A percentile compares a stretch with the other conserved stretches of the same genome.
Conservation (phyloP, 768 basidiomycete species). For the Phylloporus sp. region DNA sequence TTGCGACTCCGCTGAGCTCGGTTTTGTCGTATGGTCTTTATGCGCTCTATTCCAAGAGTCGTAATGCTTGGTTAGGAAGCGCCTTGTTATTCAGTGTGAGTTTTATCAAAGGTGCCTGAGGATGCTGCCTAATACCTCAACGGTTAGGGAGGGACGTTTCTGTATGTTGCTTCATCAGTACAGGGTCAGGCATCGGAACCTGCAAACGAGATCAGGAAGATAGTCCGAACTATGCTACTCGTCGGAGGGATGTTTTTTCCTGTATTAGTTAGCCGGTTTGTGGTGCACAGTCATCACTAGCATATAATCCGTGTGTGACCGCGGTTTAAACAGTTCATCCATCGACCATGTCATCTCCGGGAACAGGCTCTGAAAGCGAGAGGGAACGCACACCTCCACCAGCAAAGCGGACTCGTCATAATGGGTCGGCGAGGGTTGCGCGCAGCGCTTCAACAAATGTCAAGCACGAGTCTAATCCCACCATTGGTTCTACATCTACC, state of each 20-base stretch:
- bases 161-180: constrained; percentile 92
- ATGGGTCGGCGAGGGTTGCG: constrained; percentile 26
- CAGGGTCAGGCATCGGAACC: constrained; percentile 46
- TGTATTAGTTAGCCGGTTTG: constrained; percentile 50
- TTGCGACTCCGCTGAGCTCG: constrained; percentile 82
- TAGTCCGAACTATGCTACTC: constrained; percentile 49
- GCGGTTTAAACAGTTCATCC: constrained; percentile 2
- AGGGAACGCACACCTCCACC: constrained; percentile 28
- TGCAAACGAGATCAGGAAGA: constrained; percentile 42
- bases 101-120: constrained; percentile 4
- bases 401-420: constrained; percentile 37
- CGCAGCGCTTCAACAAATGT: constrained; percentile 24
- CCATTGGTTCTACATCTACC: constrained; percentile 9
- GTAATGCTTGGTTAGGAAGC: constrained; percentile 60
- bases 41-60: constrained; percentile 39
- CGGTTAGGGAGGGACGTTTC: constrained; percentile 81
- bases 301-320: not conserved
- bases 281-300: constrained; percentile 55
- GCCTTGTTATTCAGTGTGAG: constrained; percentile 83
- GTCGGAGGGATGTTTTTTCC: constrained; percentile 71
- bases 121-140: constrained; percentile 1
- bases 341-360: constrained; percentile 25
- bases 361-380: constrained; percentile 29
- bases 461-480: constrained; percentile 13
- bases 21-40: constrained; percentile 72